Percentiles rank a stretch among this genome's conserved stretches.
Evolutionary conservation across 768 basidiomycete species (phyloP).

Genomic region (Serendipita indica): DNA sequence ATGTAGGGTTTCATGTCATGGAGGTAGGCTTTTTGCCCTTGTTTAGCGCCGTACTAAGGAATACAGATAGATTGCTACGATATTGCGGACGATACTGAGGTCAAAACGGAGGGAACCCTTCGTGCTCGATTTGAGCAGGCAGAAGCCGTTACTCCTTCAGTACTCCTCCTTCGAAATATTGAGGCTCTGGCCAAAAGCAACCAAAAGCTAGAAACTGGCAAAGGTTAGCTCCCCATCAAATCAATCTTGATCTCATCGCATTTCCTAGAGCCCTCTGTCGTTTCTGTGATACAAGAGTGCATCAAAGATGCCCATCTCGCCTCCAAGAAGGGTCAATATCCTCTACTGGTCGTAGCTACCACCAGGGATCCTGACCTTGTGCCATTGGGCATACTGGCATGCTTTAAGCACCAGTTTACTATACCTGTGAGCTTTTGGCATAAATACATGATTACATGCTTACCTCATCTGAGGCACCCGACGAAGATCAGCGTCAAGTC

Average conservation of each 20-base stretch:
- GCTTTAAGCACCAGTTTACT: conserved; percentile 73
- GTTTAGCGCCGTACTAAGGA: not conserved
- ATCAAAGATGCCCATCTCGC: conserved; percentile 39
- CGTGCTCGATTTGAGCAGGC: conserved; percentile 66
- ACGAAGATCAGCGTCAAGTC: conserved; percentile 53
- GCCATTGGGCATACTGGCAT: conserved; percentile 43
- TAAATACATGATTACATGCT: not conserved
- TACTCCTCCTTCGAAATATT: conserved; percentile 63
- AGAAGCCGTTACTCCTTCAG: conserved; percentile 62
- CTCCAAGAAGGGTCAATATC: conserved; percentile 49
- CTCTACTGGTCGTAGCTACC: conserved; percentile 63
- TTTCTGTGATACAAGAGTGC: conserved; percentile 46
- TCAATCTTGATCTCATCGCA: not conserved
- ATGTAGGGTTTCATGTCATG: conserved; percentile 35
- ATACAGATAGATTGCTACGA: conserved; percentile 75
- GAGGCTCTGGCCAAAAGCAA: conserved; percentile 65
- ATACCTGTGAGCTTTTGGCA: not conserved
- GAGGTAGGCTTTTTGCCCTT: conserved; percentile 35
- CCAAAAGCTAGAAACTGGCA: conserved; percentile 46
- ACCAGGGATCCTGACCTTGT: conserved; percentile 51
- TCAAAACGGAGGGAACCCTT: conserved; percentile 59
- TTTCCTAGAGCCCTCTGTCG: conserved; percentile 38
- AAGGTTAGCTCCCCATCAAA: conserved; percentile 33
- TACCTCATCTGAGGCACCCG: conserved; percentile 45
- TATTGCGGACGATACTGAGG: conserved; percentile 59